Base-by-base conservation (phyloP, 2,329 filamentous ascomycete species). In the Nothophoma quercina region DNA sequence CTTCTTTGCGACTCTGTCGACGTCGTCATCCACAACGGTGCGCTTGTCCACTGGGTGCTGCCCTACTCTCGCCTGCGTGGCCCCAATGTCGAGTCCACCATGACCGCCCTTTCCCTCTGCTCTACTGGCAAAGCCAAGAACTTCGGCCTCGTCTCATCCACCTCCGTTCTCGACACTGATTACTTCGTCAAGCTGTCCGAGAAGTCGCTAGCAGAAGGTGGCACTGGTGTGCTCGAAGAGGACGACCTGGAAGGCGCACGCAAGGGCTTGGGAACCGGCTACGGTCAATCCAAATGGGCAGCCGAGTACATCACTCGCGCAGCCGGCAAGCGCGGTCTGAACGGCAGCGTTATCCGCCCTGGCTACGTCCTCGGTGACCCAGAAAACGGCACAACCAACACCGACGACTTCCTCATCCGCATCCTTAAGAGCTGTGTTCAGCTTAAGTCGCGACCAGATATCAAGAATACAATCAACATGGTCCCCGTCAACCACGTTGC, bases 211-310 rank as follows among this genome's bases (percentile, higher is more conserved):
- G 79, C 79, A 9, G 82, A 82, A 25, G 88, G 89, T 8, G 85
- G 84, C 7, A 79, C 79, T 16, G 85, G 85, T 10, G 83, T 96
- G 13, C 79, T 82, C 16, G 93, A 97, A 72, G 81, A 81, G 0
- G 93, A 97, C 69, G 87, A 93, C 60, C 81, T 97, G 56, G 79
- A 85, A 61, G 91, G 92, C 45, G 93, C 90, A 66, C 82, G 86
- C 30, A 86, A 80, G 44, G 90, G 90, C 25, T 85, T 97, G 1
- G 86, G 86, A 30, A 96, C 90, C 1, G 93, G 93, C 5, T 97
- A 97, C 66, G 93, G 93, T 2, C 93, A 97, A 73, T 86, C 85
- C 60, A 97, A 98, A 77, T 97, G 92, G 92, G 89, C 85, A 5
- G 83, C 84, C 3, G 86, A 88, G 68, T 84, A 83, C 60, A 81